Base-by-base conservation (phyloP, 139 green algal species). In the Micromonas pusilla region DNA sequence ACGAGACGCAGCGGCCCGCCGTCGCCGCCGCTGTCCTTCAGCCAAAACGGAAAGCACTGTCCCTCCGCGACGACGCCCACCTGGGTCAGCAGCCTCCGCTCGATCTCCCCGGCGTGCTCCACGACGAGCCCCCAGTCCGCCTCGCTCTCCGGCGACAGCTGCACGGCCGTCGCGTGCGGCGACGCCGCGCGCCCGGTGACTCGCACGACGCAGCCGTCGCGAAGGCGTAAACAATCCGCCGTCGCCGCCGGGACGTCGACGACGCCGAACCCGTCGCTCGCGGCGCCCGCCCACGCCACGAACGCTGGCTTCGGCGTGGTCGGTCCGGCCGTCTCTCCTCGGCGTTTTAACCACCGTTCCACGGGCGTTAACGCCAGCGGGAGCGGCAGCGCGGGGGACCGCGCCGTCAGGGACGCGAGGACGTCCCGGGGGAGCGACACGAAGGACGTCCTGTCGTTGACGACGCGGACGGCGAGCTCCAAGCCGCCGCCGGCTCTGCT, bases 41-140 rank as follows among this genome's bases (percentile, higher is more conserved):
- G 30, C 52, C 52, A 39, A 32, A 64, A 75, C 68, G 63, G 63
- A 70, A 70, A 70, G 34, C 20, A 16, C 68, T 34, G 23, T 5
- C 68, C 68, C 1, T 53, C 37, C 9, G 37, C 37, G 23, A 39
- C 68, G 36, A 28, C 13, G 1, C 68, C 68, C 20, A 60, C 1
- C 30, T 75, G 68, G 1, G 37, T 53, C 68, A 75, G 30, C 5
- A 63, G 3, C 23, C n/a, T 63, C 68, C 20, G 34, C 38, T 75
- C 68, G 34, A 75, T 6, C 20, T n/a, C 37, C 21, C 62, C 68
- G 37, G 37, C 38, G n/a, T 62, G 37, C 32, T 23, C 68, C 0
- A 75, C 20, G 9, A 75, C 37, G 1, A n/a, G n/a, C 19, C 38
- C 37, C 68, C 68, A 75, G 30, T 75, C 68, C n/a, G 60, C 37